These are phyloP conservation scores for Jamesozyma gamospora DNA, from an alignment of 805 yeast genomes.

Conservation along the genomic window DNA sequence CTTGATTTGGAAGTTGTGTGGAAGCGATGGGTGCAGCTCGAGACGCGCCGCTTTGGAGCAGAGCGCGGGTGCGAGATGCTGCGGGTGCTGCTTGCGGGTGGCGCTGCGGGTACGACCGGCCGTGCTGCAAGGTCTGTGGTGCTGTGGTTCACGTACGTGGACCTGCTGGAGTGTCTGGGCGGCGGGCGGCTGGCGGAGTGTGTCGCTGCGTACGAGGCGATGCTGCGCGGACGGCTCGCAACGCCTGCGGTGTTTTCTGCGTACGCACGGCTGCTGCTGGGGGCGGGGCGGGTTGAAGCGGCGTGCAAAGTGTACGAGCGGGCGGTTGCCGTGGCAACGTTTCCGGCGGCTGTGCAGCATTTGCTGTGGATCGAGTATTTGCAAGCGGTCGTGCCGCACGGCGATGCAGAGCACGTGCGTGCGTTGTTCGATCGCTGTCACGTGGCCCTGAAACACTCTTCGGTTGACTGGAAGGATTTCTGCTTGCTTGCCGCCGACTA, in stretches of 20 bases:
- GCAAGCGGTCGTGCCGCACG: constrained; percentile 23
- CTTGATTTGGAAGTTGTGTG: constrained; percentile 63
- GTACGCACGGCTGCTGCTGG: constrained; percentile 47
- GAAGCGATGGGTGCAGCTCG: constrained; percentile 67
- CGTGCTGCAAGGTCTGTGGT: too few relatives aligned
- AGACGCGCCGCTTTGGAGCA: constrained; percentile 43
- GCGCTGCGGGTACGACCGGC: constrained; percentile 29
- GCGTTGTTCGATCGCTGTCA: too few relatives aligned
- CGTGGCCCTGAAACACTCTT: too few relatives aligned
- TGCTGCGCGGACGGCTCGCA: constrained; percentile 4
- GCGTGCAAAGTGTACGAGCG: constrained; percentile 29
- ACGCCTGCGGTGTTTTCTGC: constrained; percentile 60
- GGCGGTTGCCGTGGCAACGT: constrained; percentile 57
- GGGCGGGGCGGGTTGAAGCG: constrained; percentile 32
- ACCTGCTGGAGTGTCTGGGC: too few relatives aligned
- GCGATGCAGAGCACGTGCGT: constrained; percentile 20
- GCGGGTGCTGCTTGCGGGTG: constrained; percentile 3
- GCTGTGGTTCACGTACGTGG: too few relatives aligned
- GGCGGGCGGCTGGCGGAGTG: too few relatives aligned
- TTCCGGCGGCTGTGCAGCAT: constrained; percentile 24
- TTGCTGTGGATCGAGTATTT: too few relatives aligned
- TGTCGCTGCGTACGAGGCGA: too few relatives aligned
- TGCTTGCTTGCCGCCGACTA: too few relatives aligned
- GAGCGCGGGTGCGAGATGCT: constrained; percentile 36
- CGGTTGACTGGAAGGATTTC: too few relatives aligned